Evolutionary conservation across 768 basidiomycete species (phyloP).

Genomic region (Suillus subluteus): DNA sequence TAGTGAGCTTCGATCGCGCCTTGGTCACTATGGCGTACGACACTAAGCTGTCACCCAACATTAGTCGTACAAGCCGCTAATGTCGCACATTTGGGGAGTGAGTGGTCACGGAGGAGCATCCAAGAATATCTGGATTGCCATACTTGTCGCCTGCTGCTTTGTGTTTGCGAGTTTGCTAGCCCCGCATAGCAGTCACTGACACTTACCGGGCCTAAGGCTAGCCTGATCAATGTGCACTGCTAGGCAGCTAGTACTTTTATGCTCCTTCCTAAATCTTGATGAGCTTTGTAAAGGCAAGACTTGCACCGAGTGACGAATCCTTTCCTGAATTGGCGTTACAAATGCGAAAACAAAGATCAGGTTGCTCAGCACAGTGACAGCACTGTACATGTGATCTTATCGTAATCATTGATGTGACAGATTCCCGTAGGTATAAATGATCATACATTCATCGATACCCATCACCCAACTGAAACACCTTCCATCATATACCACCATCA

Average conservation of each 20-base stretch:
- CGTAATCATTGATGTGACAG: background rate
- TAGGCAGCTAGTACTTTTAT: conserved; percentile 1
- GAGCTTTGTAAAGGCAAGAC: background rate
- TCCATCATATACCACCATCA: no score
- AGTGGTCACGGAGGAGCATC: background rate
- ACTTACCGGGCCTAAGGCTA: background rate
- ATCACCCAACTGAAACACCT: no score
- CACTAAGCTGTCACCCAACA: no score
- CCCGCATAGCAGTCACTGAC: background rate
- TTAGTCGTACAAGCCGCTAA: no score
- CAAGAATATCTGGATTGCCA: background rate
- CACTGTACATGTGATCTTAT: conserved; percentile 1
- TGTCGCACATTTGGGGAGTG: background rate
- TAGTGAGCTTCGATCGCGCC: background rate
- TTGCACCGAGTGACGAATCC: background rate
- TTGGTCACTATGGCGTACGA: no score
- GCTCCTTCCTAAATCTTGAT: background rate
- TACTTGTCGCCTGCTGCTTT: background rate
- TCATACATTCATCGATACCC: background rate
- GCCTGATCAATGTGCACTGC: background rate
- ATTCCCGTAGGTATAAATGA: background rate
- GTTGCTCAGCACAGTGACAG: no score
- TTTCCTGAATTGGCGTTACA: background rate
- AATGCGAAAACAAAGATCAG: no score
- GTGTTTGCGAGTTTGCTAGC: no score